Percentiles rank a stretch among this genome's conserved stretches.
Evolutionary conservation across 805 yeast genomes (phyloP).

Genomic region (Metschnikowia bowlesiae): DNA sequence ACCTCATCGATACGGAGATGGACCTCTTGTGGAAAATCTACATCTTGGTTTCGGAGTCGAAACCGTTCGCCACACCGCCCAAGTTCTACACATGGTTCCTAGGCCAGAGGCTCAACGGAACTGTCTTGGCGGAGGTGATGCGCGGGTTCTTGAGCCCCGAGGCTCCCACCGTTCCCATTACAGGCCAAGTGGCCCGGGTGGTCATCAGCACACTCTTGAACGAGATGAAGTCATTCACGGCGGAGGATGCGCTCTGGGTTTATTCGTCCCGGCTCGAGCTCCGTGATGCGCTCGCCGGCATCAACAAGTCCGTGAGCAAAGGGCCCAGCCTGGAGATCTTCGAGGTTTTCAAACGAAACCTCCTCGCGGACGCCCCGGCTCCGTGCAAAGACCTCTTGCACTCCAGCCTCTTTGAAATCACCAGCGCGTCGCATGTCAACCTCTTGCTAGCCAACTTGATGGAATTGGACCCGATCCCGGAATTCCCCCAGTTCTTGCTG

Average conservation of each 20-base stretch:
- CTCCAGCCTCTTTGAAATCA: constrained; percentile 43
- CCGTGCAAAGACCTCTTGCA: constrained; percentile 48
- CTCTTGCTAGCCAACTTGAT: constrained; percentile 43
- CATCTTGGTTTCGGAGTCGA: constrained; percentile 38
- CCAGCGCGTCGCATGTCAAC: constrained; percentile 39
- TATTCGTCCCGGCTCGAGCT: constrained; percentile 38
- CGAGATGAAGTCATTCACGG: constrained; percentile 26
- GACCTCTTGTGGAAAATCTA: constrained; percentile 48
- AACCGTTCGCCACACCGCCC: constrained; percentile 24
- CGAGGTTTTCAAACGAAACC: constrained; percentile 43
- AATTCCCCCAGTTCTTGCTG: constrained; percentile 17
- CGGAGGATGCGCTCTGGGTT: constrained; percentile 20
- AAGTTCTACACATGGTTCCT: constrained; percentile 17
- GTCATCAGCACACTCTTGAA: constrained; percentile 28
- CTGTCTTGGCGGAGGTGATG: not conserved
- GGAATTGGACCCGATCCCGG: constrained; percentile 35
- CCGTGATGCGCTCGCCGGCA: constrained; percentile 28
- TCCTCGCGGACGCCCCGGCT: constrained; percentile 48
- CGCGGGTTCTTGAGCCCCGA: not conserved
- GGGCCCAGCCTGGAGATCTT: constrained; percentile 25
- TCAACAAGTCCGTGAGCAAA: constrained; percentile 1
- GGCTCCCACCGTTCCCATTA: not conserved
- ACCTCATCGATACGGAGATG: constrained; percentile 28
- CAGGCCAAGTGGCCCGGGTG: not conserved
- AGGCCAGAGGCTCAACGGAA: not conserved